Evolutionary conservation across 2,329 filamentous ascomycete species (phyloP).

Genomic region (Phialophora verrucosa): DNA sequence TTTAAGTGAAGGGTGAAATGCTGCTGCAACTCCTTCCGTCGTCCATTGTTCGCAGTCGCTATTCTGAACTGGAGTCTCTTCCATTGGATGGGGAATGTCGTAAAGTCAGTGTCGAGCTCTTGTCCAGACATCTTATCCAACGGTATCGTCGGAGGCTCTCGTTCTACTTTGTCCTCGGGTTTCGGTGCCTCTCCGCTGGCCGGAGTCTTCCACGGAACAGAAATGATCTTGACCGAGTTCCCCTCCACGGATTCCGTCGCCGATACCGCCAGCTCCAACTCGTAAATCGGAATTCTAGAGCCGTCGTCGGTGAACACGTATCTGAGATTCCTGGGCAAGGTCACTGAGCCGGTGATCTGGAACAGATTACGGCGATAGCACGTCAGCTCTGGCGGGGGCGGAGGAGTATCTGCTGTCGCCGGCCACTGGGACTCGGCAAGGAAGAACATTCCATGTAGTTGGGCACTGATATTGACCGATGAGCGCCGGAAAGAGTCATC

Average conservation of each 20-base stretch:
- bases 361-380: slow-evolving; percentile 96
- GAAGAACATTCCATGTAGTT: slow-evolving; percentile 73
- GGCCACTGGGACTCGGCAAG: slow-evolving; percentile 69
- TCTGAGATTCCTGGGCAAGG: slow-evolving; percentile 75
- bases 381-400: slow-evolving; percentile 75
- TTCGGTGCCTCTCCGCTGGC: slow-evolving; percentile 67
- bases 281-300: slow-evolving; percentile 80
- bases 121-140: slow-evolving; percentile 70
- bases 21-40: slow-evolving; percentile 92
- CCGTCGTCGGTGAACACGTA: slow-evolving; percentile 84
- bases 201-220: slow-evolving; percentile 97
- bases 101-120: slow-evolving; percentile 79
- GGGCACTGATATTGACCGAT: slow-evolving; percentile 63
- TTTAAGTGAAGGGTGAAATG: slow-evolving; percentile 92
- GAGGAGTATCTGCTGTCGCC: slow-evolving; percentile 58
- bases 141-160: slow-evolving; percentile 83
- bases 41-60: slow-evolving; percentile 93
- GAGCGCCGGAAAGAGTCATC: slow-evolving; percentile 64
- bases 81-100: slow-evolving; percentile 92
- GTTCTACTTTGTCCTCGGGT: slow-evolving; percentile 70
- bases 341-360: slow-evolving; percentile 89
- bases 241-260: slow-evolving; percentile 95
- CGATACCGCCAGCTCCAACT: slow-evolving; percentile 84
- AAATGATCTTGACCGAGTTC: slow-evolving; percentile 89
- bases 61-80: slow-evolving; percentile 91